These are phyloP conservation scores for Biscutella auriculata DNA, from an alignment of 441 rosid genomes.

Conservation along the genomic window DNA sequence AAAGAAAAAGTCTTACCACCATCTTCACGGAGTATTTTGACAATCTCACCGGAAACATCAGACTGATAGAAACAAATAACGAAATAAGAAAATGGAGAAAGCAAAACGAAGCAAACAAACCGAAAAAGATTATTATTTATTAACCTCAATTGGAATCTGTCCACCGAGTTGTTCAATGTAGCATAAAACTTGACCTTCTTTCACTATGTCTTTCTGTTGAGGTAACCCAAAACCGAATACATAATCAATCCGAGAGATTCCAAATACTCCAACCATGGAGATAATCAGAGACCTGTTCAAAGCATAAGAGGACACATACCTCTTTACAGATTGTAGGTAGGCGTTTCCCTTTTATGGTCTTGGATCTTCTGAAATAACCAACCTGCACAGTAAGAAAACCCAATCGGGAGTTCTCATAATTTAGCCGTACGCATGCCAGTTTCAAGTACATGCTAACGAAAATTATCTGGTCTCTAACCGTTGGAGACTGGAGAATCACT, in stretches of 20 bases:
- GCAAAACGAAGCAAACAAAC: no score
- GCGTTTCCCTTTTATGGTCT: slow-evolving; percentile 66
- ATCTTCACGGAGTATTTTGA: slow-evolving; percentile 60
- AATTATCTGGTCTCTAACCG: slow-evolving; percentile 51
- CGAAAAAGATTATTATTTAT: no score
- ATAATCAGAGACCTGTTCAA: no score
- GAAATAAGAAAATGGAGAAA: neutral
- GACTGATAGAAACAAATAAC: slow-evolving; percentile 35
- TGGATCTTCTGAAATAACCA: slow-evolving; percentile 65
- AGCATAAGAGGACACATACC: no score
- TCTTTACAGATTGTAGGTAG: slow-evolving; percentile 69
- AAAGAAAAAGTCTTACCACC: slow-evolving; percentile 44
- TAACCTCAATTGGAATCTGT: slow-evolving; percentile 68
- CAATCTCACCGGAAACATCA: slow-evolving; percentile 62
- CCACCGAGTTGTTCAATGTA: slow-evolving; percentile 79
- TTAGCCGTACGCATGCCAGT: no score
- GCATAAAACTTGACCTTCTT: slow-evolving; percentile 85
- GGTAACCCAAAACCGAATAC: no score
- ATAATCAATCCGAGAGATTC: no score
- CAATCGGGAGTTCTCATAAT: no score
- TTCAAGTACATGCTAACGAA: no score
- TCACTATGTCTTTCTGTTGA: slow-evolving; percentile 65
- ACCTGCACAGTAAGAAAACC: no score
- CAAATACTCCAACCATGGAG: no score
- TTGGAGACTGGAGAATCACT: slow-evolving; percentile 61